phyloP scores from a whole-genome alignment of 371 early-diverging fungal genomes.

The Mortierella sp. region DNA sequence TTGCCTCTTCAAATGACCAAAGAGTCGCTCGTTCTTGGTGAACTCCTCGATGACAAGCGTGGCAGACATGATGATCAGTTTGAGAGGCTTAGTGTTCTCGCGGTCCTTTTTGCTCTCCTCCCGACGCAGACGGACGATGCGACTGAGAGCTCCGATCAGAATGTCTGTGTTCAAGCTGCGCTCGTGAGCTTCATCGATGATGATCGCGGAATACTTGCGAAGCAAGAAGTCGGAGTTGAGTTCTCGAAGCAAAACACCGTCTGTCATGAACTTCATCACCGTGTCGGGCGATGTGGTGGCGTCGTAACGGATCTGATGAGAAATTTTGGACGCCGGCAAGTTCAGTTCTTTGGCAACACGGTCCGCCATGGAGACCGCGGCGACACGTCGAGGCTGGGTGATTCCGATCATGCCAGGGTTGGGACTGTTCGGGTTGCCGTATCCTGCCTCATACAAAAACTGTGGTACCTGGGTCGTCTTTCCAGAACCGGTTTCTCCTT shows the following conservation, averaged over 20 bases:
- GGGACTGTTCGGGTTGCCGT: constrained; percentile 81
- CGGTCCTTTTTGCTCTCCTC: constrained; percentile 67
- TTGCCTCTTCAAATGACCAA: constrained; percentile 50
- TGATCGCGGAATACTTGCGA: constrained; percentile 92
- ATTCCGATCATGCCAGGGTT: constrained; percentile 95
- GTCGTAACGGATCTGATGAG: constrained; percentile 95
- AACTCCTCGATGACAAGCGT: constrained; percentile 95
- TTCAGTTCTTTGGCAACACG: constrained; percentile 95
- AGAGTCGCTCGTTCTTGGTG: constrained; percentile 84
- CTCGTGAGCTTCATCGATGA: constrained; percentile 99
- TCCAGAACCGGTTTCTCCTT: constrained; percentile 99
- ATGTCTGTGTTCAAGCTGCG: constrained; percentile 98
- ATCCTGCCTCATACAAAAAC: constrained; percentile 98
- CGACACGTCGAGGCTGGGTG: constrained; percentile 99
- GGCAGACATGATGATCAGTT: constrained; percentile 99
- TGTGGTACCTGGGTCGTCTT: constrained; percentile 99
- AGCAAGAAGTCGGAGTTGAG: constrained; percentile 90
- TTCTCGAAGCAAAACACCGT: constrained; percentile 98
- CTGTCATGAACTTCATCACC: constrained; percentile 98
- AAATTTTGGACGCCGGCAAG: constrained; percentile 65
- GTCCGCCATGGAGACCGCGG: constrained; percentile 97
- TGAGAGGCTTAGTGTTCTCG: constrained; percentile 81
- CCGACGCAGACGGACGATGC: constrained; percentile 51
- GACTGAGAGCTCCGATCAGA: constrained; percentile 91
- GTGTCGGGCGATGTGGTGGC: constrained; percentile 80